Base-by-base conservation (phyloP, 805 yeast genomes). In the Wickerhamiella sergipiensis region DNA sequence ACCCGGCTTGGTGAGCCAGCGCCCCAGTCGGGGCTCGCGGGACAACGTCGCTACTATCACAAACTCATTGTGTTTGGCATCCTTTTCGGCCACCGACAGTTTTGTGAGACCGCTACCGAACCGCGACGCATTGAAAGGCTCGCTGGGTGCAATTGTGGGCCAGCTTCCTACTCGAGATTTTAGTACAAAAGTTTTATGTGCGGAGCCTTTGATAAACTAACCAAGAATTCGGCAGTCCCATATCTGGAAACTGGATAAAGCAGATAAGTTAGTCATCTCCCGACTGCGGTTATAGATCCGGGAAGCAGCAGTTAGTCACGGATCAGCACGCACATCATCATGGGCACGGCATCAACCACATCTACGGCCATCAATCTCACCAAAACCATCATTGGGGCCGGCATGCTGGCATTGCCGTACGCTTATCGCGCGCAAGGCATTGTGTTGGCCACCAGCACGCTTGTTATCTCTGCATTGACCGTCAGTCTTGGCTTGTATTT, bases 1-100 rank as follows among this genome's bases (percentile, higher is more conserved):
- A n/a, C 85, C 85, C 23, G 72, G 71, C 38, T 75, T 71, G 50
- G 76, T 72, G 45, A 74, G 66, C 95, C 96, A 89, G 64, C 97
- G 80, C 39, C 96, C 97, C 52, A 85, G 71, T 63, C 83, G 79
- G 62, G 84, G 95, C 67, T 90, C 96, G 66, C 89, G 86, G 42
- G 90, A 77, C 5, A 85, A 71, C 38, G 86, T 72, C 0, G 84
- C 90, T 55, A 77, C 69, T 10, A 87, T 67, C 23, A 57, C 52
- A 47, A 79, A 63, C 47, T 74, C 71, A 50, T 74, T 75, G 50
- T 73, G 73, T 29, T 74, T 74, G 42, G 52, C 46, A 15, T 51
- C 48, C 12, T 53, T 55, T 24, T 56, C 64, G 36, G 70, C 66
- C 51, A 72, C 58, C 5, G 55, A 2, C 18, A 60, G 38, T 5